Conservation (phyloP, 148 eudicot species). For the Heliamphora exappendiculata region DNA sequence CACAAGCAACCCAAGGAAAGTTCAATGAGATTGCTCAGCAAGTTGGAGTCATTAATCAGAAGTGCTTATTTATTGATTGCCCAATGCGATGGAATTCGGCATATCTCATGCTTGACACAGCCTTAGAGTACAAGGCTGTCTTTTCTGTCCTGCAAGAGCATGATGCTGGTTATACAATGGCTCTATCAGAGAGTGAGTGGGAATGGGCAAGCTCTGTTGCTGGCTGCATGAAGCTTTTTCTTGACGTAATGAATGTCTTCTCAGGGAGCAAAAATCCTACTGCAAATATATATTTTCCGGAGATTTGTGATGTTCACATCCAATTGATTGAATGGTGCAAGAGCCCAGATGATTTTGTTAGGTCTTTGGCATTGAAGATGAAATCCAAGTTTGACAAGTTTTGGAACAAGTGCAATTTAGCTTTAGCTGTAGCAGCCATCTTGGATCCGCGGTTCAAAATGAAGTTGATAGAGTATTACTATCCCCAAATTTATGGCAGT, state of each 20-base stretch:
- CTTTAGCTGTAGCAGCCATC: constrained; percentile 78
- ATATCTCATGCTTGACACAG: constrained; percentile 79
- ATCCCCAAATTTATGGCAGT: constrained; percentile 57
- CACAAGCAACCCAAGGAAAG: constrained; percentile 62
- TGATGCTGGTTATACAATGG: constrained; percentile 45
- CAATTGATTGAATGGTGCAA: constrained; percentile 84
- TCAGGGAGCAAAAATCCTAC: constrained; percentile 55
- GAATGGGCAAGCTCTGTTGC: constrained; percentile 56
- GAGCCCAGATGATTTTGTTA: constrained; percentile 62
- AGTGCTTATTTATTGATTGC: constrained; percentile 54
- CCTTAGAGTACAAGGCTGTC: constrained; percentile 62
- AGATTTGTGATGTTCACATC: constrained; percentile 74
- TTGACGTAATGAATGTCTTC: constrained; percentile 56
- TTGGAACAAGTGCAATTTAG: constrained; percentile 74
- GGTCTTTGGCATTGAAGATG: constrained; percentile 68
- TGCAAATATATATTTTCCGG: constrained; percentile 79
- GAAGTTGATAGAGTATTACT: constrained; percentile 92
- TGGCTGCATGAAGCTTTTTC: constrained; percentile 65
- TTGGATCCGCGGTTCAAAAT: constrained; percentile 92
- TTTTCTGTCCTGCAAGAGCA: constrained; percentile 61
- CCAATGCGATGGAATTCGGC: constrained; percentile 74
- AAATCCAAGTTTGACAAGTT: constrained; percentile 66
- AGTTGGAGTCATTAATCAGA: constrained; percentile 54
- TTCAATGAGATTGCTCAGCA: constrained; percentile 73
- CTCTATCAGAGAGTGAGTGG: constrained; percentile 75